These are phyloP conservation scores for Samsoniella hepiali DNA, from an alignment of 2,329 filamentous ascomycete genomes.

Conservation along the genomic window DNA sequence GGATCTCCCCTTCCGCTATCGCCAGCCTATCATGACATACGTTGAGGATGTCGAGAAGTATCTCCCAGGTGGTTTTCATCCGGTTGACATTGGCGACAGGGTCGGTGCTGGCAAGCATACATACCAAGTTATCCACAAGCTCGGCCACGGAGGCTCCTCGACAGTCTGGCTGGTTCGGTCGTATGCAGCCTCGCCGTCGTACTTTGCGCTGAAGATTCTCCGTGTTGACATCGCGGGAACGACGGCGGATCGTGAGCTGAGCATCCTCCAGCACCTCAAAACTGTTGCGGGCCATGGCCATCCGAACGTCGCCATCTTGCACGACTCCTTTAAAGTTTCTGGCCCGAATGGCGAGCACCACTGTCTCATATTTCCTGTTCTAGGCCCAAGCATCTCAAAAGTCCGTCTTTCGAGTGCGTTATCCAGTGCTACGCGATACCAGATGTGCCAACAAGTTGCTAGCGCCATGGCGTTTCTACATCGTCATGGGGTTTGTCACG, in stretches of 20 bases:
- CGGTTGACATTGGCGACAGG: not conserved
- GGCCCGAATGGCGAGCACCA: not conserved
- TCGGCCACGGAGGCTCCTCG: not conserved
- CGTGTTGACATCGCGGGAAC: not conserved
- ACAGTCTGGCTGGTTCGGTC: not conserved
- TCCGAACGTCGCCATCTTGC: not conserved
- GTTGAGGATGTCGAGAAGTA: not conserved
- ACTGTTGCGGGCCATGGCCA: not conserved
- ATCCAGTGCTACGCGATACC: constrained; percentile 1
- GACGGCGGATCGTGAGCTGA: not conserved
- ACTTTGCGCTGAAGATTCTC: not conserved
- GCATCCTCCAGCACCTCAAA: not conserved
- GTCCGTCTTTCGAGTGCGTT: not conserved
- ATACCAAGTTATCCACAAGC: not conserved
- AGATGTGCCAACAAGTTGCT: constrained; percentile 18
- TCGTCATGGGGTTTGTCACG: constrained; percentile 18
- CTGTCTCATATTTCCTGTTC: not conserved
- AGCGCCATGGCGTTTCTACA: constrained; percentile 18
- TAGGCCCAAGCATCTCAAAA: not conserved
- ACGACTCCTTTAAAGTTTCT: not conserved
- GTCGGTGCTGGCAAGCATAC: not conserved
- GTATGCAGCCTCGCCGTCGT: not conserved
- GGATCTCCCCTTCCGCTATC: no score
- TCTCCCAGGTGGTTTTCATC: not conserved
- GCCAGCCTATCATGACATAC: not conserved